Evolutionary conservation across 108 stramenopile species (phyloP).

Genomic region (Epithemia pelagica): DNA sequence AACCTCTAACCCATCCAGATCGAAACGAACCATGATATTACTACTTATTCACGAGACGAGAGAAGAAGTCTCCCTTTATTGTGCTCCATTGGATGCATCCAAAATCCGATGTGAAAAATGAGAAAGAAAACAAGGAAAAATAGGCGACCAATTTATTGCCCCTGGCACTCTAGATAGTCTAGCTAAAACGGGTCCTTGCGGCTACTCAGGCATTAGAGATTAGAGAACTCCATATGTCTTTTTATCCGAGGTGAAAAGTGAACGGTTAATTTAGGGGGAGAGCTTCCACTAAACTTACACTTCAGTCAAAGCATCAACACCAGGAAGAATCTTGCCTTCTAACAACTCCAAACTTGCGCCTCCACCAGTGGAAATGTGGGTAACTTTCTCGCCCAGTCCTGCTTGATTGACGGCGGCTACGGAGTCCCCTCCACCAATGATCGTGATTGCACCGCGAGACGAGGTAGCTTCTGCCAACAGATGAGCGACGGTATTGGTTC

Average conservation of each 20-base stretch:
- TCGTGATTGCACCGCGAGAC: constrained; percentile 82
- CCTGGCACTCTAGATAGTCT: too few relatives aligned
- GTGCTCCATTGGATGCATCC: too few relatives aligned
- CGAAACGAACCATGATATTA: constrained; percentile 74
- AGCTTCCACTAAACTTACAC: constrained; percentile 30
- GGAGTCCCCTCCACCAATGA: constrained; percentile 96
- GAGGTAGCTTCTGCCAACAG: constrained; percentile 88
- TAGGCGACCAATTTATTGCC: too few relatives aligned
- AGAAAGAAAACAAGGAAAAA: too few relatives aligned
- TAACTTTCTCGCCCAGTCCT: constrained; percentile 87
- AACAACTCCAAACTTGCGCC: constrained; percentile 95
- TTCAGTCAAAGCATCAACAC: constrained; percentile 82
- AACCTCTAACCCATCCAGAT: constrained; percentile 94
- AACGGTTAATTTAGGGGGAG: too few relatives aligned
- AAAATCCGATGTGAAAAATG: too few relatives aligned
- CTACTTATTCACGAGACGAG: not conserved
- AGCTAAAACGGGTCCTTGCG: too few relatives aligned
- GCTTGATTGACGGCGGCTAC: constrained; percentile 94
- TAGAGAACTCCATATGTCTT: too few relatives aligned
- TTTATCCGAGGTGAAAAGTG: too few relatives aligned
- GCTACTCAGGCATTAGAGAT: too few relatives aligned
- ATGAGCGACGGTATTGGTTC: constrained; percentile 83
- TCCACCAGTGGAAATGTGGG: constrained; percentile 93
- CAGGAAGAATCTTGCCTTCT: constrained; percentile 96
- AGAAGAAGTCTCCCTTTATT: too few relatives aligned